phyloP scores from a whole-genome alignment of 1,284 basidiomycete species.

The Boletellus deceptivus region DNA sequence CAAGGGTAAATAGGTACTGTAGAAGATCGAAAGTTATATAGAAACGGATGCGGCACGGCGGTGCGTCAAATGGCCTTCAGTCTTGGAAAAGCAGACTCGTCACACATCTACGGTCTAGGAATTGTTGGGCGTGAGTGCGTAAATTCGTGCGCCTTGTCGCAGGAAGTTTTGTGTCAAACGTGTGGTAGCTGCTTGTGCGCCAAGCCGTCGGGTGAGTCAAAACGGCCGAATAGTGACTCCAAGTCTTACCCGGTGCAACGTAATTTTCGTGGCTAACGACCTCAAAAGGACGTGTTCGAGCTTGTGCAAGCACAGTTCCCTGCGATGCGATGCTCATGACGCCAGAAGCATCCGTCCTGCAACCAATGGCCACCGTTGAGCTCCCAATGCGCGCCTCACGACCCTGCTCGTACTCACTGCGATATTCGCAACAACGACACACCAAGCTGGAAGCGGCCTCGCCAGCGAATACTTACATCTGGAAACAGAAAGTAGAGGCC shows the following conservation, averaged over 20 bases:
- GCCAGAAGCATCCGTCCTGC: slow-evolving; percentile 52
- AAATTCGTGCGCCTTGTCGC: slow-evolving; percentile 77
- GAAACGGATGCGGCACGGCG: slow-evolving; percentile 17
- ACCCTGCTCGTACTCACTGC: slow-evolving; percentile 53
- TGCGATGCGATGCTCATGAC: slow-evolving; percentile 47
- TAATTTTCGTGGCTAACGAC: slow-evolving; percentile 73
- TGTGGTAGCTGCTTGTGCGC: slow-evolving; percentile 32
- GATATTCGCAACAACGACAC: slow-evolving; percentile 75
- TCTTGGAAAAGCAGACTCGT: slow-evolving; percentile 1
- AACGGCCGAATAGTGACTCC: slow-evolving; percentile 10
- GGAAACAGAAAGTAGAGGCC: slow-evolving; percentile 88
- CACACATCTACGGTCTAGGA: slow-evolving; percentile 32
- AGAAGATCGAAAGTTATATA: slow-evolving; percentile 31
- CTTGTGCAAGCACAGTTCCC: slow-evolving; percentile 62
- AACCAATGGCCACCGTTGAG: slow-evolving; percentile 26
- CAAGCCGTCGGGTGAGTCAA: slow-evolving; percentile 18
- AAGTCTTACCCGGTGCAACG: slow-evolving; percentile 69
- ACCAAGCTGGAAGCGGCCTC: slow-evolving; percentile 73
- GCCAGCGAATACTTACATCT: slow-evolving; percentile 80
- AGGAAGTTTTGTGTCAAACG: slow-evolving; percentile 63
- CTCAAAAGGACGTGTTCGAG: slow-evolving; percentile 72
- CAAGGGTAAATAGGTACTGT: slow-evolving; percentile 25
- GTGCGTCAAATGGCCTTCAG: slow-evolving; percentile 6
- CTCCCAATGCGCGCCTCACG: slow-evolving; percentile 12
- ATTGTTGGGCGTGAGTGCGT: slow-evolving; percentile 44